Evolutionary conservation across 78 protist genomes (phyloP).

Genomic region (Dictyostelium intermedium): DNA sequence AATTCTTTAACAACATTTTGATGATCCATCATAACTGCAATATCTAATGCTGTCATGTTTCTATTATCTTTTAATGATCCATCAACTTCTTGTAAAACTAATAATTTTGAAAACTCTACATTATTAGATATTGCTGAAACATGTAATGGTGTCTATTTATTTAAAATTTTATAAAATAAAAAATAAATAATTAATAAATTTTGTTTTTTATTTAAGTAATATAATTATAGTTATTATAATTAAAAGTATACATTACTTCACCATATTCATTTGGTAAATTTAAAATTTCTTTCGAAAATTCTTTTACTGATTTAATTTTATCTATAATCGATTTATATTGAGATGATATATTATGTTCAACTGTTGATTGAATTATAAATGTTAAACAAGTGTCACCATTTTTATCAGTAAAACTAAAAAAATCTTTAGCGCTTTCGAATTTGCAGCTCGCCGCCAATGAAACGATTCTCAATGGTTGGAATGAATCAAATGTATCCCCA

Average conservation of each 20-base stretch:
- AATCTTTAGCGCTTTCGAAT: background rate
- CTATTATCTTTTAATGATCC: slow-evolving; percentile 28
- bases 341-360: background rate
- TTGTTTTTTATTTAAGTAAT: too few species aligned
- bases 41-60: slow-evolving; percentile 35
- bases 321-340: background rate
- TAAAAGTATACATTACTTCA: too few species aligned
- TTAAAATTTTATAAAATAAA: background rate
- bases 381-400: slow-evolving; percentile 3
- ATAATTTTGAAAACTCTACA: background rate
- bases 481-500: background rate
- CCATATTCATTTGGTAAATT: slow-evolving; percentile 2
- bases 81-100: background rate
- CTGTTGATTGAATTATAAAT: background rate
- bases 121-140: slow-evolving; percentile 14
- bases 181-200: background rate
- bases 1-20: background rate
- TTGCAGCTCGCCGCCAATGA: background rate
- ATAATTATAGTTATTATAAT: too few species aligned
- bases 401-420: background rate
- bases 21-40: background rate
- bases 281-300: background rate
- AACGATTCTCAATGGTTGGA: background rate
- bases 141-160: slow-evolving; percentile 68
- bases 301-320: background rate